Percentiles rank a stretch among this genome's conserved stretches.
Evolutionary conservation across 179 eudicot species (phyloP).

Genomic region (Dionaea muscipula): DNA sequence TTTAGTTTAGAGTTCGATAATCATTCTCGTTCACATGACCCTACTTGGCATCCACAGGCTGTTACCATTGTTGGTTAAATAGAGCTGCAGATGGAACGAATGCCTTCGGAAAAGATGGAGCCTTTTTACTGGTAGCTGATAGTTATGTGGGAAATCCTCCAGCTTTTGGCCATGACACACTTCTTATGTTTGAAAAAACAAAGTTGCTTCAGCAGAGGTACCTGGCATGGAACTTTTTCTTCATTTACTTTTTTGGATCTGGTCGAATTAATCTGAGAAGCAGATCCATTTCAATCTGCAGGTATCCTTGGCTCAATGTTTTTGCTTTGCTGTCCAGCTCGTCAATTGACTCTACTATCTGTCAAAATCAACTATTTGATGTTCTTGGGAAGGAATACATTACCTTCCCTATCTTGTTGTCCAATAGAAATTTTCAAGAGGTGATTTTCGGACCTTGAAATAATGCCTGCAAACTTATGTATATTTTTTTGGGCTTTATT

Average conservation of each 20-base stretch:
- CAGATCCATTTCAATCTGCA: slow-evolving; percentile 10
- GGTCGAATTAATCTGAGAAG: neutral
- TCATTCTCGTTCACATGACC: too few species aligned
- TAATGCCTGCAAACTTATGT: too few species aligned
- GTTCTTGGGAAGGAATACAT: slow-evolving; percentile 47
- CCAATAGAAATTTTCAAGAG: slow-evolving; percentile 49
- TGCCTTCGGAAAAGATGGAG: slow-evolving; percentile 25
- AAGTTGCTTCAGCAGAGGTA: slow-evolving; percentile 87
- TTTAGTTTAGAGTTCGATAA: too few species aligned
- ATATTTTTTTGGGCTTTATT: too few species aligned
- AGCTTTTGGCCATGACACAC: slow-evolving; percentile 19
- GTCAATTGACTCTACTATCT: slow-evolving; percentile 22
- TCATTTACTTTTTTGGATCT: slow-evolving; percentile 7
- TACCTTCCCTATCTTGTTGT: slow-evolving; percentile 63
- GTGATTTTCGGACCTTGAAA: slow-evolving; percentile 17
- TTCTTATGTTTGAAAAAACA: slow-evolving; percentile 39
- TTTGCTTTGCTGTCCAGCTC: slow-evolving; percentile 48
- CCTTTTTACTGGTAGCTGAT: slow-evolving; percentile 47
- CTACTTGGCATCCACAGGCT: slow-evolving; percentile 37
- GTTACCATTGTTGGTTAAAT: slow-evolving; percentile 68
- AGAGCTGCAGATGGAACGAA: slow-evolving; percentile 24
- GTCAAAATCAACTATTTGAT: slow-evolving; percentile 22
- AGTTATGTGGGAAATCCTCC: slow-evolving; percentile 31
- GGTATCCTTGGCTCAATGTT: slow-evolving; percentile 64
- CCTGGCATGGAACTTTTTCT: slow-evolving; percentile 8